Percentiles rank a stretch among this genome's conserved stretches.
Conservation (phyloP, 192 early-diverging fungal genomes). For the Dissophora ornata region DNA sequence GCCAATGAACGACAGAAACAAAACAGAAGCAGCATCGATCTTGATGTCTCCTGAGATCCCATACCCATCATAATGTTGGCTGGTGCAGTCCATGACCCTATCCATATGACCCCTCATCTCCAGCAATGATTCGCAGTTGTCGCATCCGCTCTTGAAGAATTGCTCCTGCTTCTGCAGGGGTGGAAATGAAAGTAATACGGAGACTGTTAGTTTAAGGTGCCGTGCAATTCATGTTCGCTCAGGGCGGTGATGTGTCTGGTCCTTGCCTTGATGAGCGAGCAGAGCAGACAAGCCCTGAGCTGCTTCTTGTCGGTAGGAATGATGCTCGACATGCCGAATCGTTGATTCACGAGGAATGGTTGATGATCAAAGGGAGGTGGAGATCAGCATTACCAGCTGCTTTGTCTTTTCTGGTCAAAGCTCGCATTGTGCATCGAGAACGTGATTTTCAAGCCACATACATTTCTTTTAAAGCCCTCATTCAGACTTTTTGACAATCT, state of each 20-base stretch:
- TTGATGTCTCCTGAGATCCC: not conserved
- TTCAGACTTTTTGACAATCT: too few species aligned
- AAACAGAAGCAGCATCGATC: too few species aligned
- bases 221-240: not conserved
- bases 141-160: slow-evolving; percentile 79
- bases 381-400: too few species aligned
- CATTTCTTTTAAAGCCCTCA: too few species aligned
- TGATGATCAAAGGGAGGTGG: too few species aligned
- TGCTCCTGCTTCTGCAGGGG: slow-evolving; percentile 68
- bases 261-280: slow-evolving; percentile 79
- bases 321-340: slow-evolving; percentile 46
- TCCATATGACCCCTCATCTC: slow-evolving; percentile 72
- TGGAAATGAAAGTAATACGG: not conserved
- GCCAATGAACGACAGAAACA: not conserved
- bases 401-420: too few species aligned
- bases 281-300: slow-evolving; percentile 83
- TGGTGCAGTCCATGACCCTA: slow-evolving; percentile 81
- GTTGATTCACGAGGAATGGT: too few species aligned
- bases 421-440: too few species aligned
- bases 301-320: slow-evolving; percentile 61
- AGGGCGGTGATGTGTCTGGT: not conserved
- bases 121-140: slow-evolving; percentile 85
- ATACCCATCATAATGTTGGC: slow-evolving; percentile 80
- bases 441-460: too few species aligned
- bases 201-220: not conserved